Evolutionary conservation across 768 basidiomycete genomes (phyloP).

Genomic region (Mycena venus): DNA sequence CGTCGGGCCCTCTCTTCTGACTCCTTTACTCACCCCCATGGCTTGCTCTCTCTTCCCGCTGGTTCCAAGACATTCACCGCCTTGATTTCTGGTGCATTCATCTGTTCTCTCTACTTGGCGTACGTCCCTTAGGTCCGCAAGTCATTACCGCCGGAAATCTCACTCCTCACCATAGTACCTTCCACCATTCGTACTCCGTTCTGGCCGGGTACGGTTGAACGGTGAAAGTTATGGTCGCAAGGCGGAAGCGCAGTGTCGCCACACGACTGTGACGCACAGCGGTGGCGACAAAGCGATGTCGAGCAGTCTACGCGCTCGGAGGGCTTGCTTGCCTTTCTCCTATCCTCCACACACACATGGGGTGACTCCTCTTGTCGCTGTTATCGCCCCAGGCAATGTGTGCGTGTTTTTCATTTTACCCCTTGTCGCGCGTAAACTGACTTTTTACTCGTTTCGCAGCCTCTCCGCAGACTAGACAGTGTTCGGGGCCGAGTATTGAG

Average conservation of each 20-base stretch:
- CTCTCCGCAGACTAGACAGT: neutral
- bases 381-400: neutral
- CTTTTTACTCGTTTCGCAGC: neutral
- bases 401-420: slow-evolving; percentile 36
- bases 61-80: neutral
- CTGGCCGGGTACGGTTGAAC: neutral
- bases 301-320: neutral
- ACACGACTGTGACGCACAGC: neutral
- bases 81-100: neutral
- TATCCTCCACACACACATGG: neutral
- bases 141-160: neutral
- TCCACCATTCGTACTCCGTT: neutral
- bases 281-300: neutral
- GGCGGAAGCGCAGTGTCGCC: neutral
- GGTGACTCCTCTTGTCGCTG: neutral
- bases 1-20: neutral
- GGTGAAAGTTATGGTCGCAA: neutral
- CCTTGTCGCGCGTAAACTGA: neutral
- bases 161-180: neutral
- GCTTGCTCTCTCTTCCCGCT: no score
- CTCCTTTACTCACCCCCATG: neutral
- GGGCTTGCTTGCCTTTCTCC: neutral
- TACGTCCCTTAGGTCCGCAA: neutral
- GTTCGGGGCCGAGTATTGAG: neutral
- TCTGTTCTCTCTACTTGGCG: neutral